Conservation (phyloP, 768 basidiomycete genomes). For the Tylopilus felleus region DNA sequence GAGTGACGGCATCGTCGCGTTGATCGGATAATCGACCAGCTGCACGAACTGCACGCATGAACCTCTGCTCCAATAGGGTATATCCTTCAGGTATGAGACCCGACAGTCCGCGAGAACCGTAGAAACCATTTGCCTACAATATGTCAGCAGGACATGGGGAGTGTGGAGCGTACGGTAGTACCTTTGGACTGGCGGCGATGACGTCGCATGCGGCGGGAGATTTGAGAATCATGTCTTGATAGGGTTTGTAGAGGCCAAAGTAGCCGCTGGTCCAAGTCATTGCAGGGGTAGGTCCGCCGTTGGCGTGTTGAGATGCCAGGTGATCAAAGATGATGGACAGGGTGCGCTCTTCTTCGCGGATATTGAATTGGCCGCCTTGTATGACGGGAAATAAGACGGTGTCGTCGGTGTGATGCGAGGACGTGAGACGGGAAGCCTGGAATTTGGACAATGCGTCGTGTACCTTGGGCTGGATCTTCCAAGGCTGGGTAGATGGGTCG, state of each 20-base stretch:
- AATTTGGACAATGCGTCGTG: slow-evolving; percentile 53
- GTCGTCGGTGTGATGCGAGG: slow-evolving; percentile 18
- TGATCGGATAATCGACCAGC: slow-evolving; percentile 40
- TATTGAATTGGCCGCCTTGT: slow-evolving; percentile 83
- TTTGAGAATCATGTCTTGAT: slow-evolving; percentile 68
- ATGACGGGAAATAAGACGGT: slow-evolving; percentile 77
- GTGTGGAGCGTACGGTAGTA: slow-evolving; percentile 29
- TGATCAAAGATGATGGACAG: slow-evolving; percentile 58
- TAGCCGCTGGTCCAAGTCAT: slow-evolving; percentile 93
- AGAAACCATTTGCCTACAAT: slow-evolving; percentile 91
- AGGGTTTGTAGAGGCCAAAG: slow-evolving; percentile 80
- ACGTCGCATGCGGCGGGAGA: slow-evolving; percentile 63
- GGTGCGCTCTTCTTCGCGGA: slow-evolving; percentile 79
- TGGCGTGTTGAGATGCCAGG: slow-evolving; percentile 27
- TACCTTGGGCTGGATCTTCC: slow-evolving; percentile 62
- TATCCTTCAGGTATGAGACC: slow-evolving; percentile 95
- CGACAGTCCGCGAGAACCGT: slow-evolving; percentile 83
- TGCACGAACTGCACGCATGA: slow-evolving; percentile 62
- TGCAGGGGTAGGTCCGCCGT: slow-evolving; percentile 35
- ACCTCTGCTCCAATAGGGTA: slow-evolving; percentile 80
- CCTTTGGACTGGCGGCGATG: slow-evolving; percentile 84
- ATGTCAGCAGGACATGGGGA: background rate
- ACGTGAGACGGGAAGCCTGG: slow-evolving; percentile 43
- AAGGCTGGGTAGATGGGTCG: slow-evolving; percentile 60
- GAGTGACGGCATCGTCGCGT: slow-evolving; percentile 47